phyloP scores from a whole-genome alignment of 179 eudicot genomes.

The Carnegiea gigantea region DNA sequence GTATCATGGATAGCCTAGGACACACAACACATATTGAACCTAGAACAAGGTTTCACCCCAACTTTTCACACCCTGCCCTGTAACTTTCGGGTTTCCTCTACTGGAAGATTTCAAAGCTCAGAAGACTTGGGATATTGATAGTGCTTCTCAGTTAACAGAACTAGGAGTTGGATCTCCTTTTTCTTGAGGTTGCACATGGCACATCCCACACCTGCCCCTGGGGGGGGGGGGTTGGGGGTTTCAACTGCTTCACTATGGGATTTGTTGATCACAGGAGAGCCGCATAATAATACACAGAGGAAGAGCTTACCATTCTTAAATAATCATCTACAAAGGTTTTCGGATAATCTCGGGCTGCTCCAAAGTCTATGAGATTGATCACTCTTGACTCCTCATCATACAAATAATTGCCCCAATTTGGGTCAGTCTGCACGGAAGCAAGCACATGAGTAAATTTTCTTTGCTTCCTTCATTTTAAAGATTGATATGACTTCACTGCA shows the following conservation, averaged over 20 bases:
- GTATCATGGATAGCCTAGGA: too few species aligned
- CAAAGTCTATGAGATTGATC: constrained; percentile 89
- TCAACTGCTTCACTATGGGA: background rate
- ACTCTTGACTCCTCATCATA: constrained; percentile 55
- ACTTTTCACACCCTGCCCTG: background rate
- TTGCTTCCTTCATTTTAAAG: background rate
- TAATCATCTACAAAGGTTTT: constrained; percentile 83
- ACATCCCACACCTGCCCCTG: too few species aligned
- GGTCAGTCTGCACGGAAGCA: constrained; percentile 77
- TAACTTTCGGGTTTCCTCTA: background rate
- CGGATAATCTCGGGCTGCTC: constrained; percentile 87
- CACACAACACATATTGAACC: background rate
- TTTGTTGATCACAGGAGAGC: background rate
- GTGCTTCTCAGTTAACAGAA: background rate
- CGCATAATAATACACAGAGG: background rate
- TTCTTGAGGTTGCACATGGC: background rate
- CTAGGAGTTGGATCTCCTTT: background rate
- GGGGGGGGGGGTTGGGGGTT: background rate
- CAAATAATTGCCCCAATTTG: constrained; percentile 91
- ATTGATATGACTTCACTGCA: background rate
- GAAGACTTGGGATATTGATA: background rate
- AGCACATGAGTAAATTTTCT: constrained; percentile 16
- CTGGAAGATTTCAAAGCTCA: background rate
- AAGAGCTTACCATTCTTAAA: constrained; percentile 67
- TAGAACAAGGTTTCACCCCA: background rate